Evolutionary conservation across 2,329 filamentous ascomycete species (phyloP).

Genomic region (Diaporthe vexans): DNA sequence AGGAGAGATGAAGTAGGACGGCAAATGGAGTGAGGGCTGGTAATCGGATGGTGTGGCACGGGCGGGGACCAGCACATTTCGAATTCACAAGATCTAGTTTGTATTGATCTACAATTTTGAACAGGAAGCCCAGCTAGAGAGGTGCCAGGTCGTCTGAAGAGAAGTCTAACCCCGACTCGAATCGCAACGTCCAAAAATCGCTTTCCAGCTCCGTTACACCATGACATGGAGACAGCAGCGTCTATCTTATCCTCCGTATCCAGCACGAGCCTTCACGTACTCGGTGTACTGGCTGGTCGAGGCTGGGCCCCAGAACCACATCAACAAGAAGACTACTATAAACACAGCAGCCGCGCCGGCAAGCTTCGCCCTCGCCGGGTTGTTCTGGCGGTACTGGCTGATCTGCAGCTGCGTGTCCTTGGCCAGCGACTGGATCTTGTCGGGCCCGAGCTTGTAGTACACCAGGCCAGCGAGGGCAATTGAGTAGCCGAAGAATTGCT

Average conservation of each 20-base stretch:
- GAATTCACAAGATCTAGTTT: not conserved
- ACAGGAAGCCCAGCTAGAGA: not conserved
- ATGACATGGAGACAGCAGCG: not conserved
- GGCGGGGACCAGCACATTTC: too few species aligned
- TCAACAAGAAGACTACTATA: slow-evolving; percentile 12
- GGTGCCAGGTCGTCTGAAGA: not conserved
- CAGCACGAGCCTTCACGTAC: slow-evolving; percentile 34
- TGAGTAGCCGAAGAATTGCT: slow-evolving; percentile 79
- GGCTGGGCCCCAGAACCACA: slow-evolving; percentile 37
- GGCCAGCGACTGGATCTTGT: slow-evolving; percentile 39
- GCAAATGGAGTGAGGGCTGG: too few species aligned
- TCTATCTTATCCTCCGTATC: not conserved
- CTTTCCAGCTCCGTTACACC: not conserved
- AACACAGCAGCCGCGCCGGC: slow-evolving; percentile 34
- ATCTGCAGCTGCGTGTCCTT: slow-evolving; percentile 41
- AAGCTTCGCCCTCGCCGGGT: slow-evolving; percentile 38
- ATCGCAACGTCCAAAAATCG: not conserved
- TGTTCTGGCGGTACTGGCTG: slow-evolving; percentile 40
- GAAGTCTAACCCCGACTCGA: not conserved
- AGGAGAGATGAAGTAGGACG: too few species aligned
- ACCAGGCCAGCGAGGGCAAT: slow-evolving; percentile 63
- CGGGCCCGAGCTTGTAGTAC: slow-evolving; percentile 47
- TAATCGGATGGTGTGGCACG: too few species aligned
- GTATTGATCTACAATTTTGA: not conserved
- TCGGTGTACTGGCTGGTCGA: slow-evolving; percentile 32